Evolutionary conservation across 179 eudicot genomes (phyloP).

Genomic region (Heliamphora pulchella): DNA sequence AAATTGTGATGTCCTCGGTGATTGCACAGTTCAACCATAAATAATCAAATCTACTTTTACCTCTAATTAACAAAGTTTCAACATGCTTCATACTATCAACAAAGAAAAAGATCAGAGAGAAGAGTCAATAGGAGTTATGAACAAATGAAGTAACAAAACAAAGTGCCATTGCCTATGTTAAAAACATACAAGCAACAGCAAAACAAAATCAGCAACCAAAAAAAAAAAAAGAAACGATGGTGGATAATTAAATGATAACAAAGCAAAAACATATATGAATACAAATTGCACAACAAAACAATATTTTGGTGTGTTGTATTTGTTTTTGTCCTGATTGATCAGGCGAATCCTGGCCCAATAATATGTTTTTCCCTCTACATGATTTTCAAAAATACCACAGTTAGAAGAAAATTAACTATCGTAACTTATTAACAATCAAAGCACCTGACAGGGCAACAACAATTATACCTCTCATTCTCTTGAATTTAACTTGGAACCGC

Average conservation of each 20-base stretch:
- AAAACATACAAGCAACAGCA: not conserved
- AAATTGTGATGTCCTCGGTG: too few species aligned
- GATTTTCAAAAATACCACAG: not conserved
- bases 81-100: too few species aligned
- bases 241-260: not conserved
- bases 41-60: too few species aligned
- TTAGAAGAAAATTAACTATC: not conserved
- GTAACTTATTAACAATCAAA: not conserved
- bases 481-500: conserved; percentile 69
- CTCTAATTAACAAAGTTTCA: too few species aligned
- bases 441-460: not conserved
- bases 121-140: not conserved
- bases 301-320: conserved; percentile 78
- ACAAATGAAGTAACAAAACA: not conserved
- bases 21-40: too few species aligned
- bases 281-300: conserved; percentile 70
- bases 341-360: conserved; percentile 66
- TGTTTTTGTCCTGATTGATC: conserved; percentile 76
- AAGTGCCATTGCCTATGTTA: too few species aligned
- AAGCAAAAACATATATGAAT: conserved; percentile 30
- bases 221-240: not conserved
- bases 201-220: conserved; percentile 11
- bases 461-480: conserved; percentile 64
- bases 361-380: conserved; percentile 70
- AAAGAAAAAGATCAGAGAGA: too few species aligned